Evolutionary conservation across 2,329 filamentous ascomycete genomes (phyloP).

Genomic region (Nigrospora sphaerica): DNA sequence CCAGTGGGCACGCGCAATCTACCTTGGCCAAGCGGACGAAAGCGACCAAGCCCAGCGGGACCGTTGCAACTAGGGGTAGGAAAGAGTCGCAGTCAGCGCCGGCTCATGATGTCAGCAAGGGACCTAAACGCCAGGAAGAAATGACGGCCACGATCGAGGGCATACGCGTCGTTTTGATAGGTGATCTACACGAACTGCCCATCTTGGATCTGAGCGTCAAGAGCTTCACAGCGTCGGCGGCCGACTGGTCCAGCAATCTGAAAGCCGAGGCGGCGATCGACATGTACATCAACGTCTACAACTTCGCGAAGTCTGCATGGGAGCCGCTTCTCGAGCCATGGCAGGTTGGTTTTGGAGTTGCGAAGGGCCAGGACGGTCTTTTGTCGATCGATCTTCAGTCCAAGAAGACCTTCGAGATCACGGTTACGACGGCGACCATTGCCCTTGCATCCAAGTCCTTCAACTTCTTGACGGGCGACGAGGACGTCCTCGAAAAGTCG

Average conservation of each 20-base stretch:
- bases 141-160: conserved; percentile 82
- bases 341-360: conserved; percentile 86
- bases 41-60: conserved; percentile 26
- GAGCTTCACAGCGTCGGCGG: conserved; percentile 74
- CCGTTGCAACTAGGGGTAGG: conserved; percentile 19
- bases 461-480: conserved; percentile 78
- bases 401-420: conserved; percentile 84
- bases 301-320: conserved; percentile 98
- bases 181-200: conserved; percentile 90
- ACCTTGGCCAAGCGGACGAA: conserved; percentile 37
- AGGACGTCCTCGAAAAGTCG: conserved; percentile 90
- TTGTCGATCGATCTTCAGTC: conserved; percentile 82
- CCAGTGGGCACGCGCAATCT: conserved; percentile 48
- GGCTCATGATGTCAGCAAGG: conserved; percentile 23
- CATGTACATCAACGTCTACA: conserved; percentile 94
- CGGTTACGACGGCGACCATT: conserved; percentile 87
- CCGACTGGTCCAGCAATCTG: conserved; percentile 85
- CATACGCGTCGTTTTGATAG: conserved; percentile 86
- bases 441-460: conserved; percentile 89
- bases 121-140: conserved; percentile 53
- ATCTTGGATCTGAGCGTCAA: conserved; percentile 92
- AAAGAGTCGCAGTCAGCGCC: conserved; percentile 16
- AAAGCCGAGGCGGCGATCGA: conserved; percentile 87
- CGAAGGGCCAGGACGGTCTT: conserved; percentile 67
- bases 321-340: conserved; percentile 94